phyloP scores from a whole-genome alignment of 2,329 filamentous ascomycete genomes.

The Rutstroemia sp. region DNA sequence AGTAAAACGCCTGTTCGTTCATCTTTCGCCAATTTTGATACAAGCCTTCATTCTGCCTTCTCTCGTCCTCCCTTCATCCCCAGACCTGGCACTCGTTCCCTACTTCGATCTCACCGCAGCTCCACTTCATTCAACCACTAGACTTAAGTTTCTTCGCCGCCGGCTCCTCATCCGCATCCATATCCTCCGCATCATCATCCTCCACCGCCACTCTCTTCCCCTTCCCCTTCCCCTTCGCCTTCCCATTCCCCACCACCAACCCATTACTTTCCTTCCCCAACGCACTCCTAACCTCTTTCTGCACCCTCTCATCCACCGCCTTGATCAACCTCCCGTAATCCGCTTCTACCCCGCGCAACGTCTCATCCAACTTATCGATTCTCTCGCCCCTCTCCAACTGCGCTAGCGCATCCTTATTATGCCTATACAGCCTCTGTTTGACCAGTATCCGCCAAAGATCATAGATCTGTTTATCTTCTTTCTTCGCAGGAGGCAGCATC shows the following conservation, averaged over 20 bases:
- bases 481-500: conserved; percentile 16
- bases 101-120: not conserved
- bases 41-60: not conserved
- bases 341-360: conserved; percentile 58
- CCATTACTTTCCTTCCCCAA: not conserved
- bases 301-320: conserved; percentile 14
- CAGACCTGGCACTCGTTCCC: not conserved
- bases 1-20: too few species aligned
- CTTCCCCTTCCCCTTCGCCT: conserved; percentile 5
- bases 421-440: conserved; percentile 70
- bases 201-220: conserved; percentile 18
- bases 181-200: conserved; percentile 13
- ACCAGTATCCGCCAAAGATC: conserved; percentile 66
- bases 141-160: conserved; percentile 21
- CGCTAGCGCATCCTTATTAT: conserved; percentile 64
- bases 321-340: conserved; percentile 63
- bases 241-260: not conserved
- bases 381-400: conserved; percentile 63
- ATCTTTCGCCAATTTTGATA: not conserved
- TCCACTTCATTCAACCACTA: not conserved
- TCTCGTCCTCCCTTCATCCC: not conserved
- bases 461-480: conserved; percentile 54
- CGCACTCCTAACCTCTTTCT: conserved; percentile 6
- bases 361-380: conserved; percentile 64
- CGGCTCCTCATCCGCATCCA: conserved; percentile 11